Evolutionary conservation across 495 filamentous ascomycete species (phyloP), one percentile per base, ranked within the genome.

Genomic region (Jackrogersella multiformis): DNA sequence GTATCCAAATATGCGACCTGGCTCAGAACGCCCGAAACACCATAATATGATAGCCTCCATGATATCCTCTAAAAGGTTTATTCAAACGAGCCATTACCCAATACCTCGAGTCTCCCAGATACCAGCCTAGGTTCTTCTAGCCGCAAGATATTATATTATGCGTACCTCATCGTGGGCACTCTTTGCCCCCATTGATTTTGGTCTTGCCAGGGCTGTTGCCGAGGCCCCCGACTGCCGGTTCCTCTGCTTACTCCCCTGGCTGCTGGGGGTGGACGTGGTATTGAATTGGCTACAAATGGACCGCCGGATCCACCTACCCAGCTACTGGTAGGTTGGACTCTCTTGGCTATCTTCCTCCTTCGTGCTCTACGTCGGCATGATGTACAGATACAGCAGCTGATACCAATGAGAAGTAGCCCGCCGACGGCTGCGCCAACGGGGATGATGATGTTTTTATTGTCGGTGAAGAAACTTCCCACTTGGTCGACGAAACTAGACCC

Each of bases 361-460:
- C 73, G 70, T 28, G 44, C 21, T 32, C 70, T 71, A 2, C 82
- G 78, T 21, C 87, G 78, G 67, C 85, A 90, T 21, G 83, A 81
- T 46, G 78, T 82, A 48, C 82, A 77, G 63, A 86, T 81, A 72
- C 90, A 93, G 59, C 79, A 81, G 21, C 87, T 55, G 23, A 94
- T 72, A 4, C 81, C 79, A 16, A 94, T 72, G 4, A 93, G 63
- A 3, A 96, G 68, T 3, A 94, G 77, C 5, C 83, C 85, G 23
- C 92, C 92, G 28, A 93, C 83, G 7, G 85, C 89, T 28, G 80
- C 78, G 6, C 79, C 84, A 16, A 96, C 80, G n/a, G 89, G 91
- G 61, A 94, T 93, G 18, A 92, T 87, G 36, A 94, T 84, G 36
- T 85, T 82, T 77, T 88, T 89, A 77, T 94, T 90, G 53, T 88